These are phyloP conservation scores for Phylloporus arenicola DNA, from an alignment of 768 basidiomycete genomes.

Conservation along the genomic window DNA sequence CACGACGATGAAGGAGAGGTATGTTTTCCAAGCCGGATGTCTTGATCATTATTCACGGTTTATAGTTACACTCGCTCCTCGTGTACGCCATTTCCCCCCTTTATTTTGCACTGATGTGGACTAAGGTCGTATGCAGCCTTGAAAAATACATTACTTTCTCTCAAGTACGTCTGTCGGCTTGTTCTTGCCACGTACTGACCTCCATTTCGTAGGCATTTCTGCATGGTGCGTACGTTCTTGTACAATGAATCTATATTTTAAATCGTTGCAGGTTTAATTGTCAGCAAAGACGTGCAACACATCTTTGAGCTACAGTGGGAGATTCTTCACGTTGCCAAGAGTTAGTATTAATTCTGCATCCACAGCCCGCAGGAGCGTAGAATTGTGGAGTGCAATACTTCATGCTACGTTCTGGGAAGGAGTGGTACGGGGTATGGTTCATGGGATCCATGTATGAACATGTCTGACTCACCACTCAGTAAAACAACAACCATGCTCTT, in stretches of 20 bases:
- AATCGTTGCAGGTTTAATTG: conserved; percentile 16
- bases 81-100: conserved; percentile 36
- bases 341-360: conserved; percentile 6
- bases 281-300: conserved; percentile 21
- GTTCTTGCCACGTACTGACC: conserved; percentile 35
- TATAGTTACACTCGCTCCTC: conserved; percentile 53
- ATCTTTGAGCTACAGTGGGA: conserved; percentile 26
- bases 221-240: conserved; percentile 9
- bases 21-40: neutral
- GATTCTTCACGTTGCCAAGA: neutral
- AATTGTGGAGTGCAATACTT: conserved; percentile 54
- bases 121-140: conserved; percentile 39
- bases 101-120: neutral
- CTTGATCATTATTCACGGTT: neutral
- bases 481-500: conserved; percentile 76
- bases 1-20: conserved; percentile 48
- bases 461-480: conserved; percentile 29
- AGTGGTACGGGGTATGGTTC: conserved; percentile 64
- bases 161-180: conserved; percentile 13
- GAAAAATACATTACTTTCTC: conserved; percentile 30
- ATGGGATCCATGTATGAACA: neutral
- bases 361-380: conserved; percentile 43
- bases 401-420: conserved; percentile 63
- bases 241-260: neutral
- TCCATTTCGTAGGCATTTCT: conserved; percentile 16